Conservation (phyloP, 768 basidiomycete genomes). For the Psilocybe azurescens region DNA sequence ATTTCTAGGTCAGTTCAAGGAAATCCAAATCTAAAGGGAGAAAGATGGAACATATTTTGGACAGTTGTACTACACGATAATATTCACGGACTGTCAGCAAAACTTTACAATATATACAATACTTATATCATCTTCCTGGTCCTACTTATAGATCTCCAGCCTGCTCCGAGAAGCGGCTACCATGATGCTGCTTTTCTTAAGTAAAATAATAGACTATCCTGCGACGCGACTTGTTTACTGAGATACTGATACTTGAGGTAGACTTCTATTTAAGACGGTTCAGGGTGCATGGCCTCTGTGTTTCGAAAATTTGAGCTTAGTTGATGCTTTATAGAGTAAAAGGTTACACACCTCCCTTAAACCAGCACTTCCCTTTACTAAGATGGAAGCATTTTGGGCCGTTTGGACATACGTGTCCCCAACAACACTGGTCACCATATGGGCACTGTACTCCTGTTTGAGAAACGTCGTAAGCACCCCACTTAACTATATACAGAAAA, state of each 20-base stretch:
- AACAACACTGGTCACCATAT: conserved; percentile 78
- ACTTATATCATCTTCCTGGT: neutral
- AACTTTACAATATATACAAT: neutral
- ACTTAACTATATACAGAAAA: neutral
- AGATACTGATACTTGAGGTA: neutral
- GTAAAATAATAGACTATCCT: conserved; percentile 1
- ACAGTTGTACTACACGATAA: neutral
- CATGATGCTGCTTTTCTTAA: neutral
- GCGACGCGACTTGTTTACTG: neutral
- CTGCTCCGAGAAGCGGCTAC: neutral
- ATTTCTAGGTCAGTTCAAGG: too few species aligned
- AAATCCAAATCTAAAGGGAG: too few species aligned
- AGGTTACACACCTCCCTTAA: conserved; percentile 66
- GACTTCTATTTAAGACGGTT: conserved; percentile 18
- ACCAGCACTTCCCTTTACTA: conserved; percentile 86
- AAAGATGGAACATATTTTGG: too few species aligned
- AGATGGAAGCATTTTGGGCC: conserved; percentile 76
- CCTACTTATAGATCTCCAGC: neutral
- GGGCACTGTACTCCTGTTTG: conserved; percentile 70
- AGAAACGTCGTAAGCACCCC: neutral
- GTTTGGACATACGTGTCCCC: conserved; percentile 85
- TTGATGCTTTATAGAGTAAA: neutral
- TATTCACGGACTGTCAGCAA: neutral
- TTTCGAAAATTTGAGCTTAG: neutral
- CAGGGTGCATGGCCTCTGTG: conserved; percentile 53